Evolutionary conservation across 176 grass and related monocot genomes (phyloP), one percentile per base, ranked within the genome.

Genomic region (Hordeum marinum): DNA sequence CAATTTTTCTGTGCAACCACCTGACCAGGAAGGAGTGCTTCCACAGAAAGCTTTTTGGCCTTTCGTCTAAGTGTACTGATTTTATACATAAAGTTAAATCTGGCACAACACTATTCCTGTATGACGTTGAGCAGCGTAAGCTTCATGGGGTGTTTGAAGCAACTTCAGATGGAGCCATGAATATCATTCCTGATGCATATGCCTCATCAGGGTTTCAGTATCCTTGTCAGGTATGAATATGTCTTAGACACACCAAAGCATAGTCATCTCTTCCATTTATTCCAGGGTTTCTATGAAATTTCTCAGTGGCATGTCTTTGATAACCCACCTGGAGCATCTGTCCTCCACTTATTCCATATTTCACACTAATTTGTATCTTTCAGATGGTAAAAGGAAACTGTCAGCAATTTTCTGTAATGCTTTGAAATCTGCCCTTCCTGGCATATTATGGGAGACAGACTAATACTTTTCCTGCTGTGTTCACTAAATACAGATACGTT

Each of bases 111-210:
- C 79, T 92, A 68, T 92, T 92, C 80, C 72, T 92, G 48, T 92
- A 83, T 84, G 79, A 92, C 57, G 23, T 83, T 62, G 83, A 86
- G 15, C 86, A 92, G 29, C 77, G 34, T 75, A 89, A 89, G 68
- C 79, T 92, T 76, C 80, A 89, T 89, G 90, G 90, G 17, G 90
- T 89, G 63, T 92, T 92, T 64, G 87, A 92, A 82, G 90, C 90
- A 83, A 89, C 90, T 86, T 92, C 90, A 80, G 87, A 89, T 89
- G 87, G 90, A 50, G 80, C 79, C 21, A 18, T 83, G 83, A 69
- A 92, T 81, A 92, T 92, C 63, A 83, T 92, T 82, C 90, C 90
- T 63, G 83, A 83, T 89, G 90, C 90, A 83, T 89, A 42, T 76
- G 6, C 29, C 37, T 76, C 86, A 62, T 25, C 83, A 70, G 86